These are phyloP conservation scores for Pseudophaeomoniella oleicola DNA, from an alignment of 2,329 filamentous ascomycete species.

Conservation along the genomic window DNA sequence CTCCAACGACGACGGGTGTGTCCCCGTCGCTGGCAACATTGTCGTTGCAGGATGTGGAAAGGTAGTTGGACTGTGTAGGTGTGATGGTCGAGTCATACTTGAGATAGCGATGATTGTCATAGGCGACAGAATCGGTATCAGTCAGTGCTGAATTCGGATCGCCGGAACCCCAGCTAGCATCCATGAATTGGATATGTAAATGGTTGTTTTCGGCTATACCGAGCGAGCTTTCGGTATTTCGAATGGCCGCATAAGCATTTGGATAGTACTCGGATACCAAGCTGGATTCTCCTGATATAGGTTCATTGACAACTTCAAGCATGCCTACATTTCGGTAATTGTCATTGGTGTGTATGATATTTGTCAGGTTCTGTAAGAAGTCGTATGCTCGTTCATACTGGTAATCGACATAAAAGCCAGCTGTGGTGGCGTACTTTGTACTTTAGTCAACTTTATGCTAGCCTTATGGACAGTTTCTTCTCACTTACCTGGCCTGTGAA, in stretches of 20 bases:
- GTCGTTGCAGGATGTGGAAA: constrained; percentile 1
- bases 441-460: too few species aligned
- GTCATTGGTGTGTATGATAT: constrained; percentile 32
- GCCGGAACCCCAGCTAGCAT: constrained; percentile 40
- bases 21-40: constrained; percentile 30
- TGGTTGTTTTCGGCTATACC: constrained; percentile 26
- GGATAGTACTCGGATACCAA: constrained; percentile 5
- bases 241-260: constrained; percentile 25
- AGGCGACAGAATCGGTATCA: constrained; percentile 31
- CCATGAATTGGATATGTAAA: constrained; percentile 42
- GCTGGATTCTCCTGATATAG: constrained; percentile 11
- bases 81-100: constrained; percentile 26
- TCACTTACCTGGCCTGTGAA: constrained; percentile 33
- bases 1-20: constrained; percentile 32
- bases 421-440: constrained; percentile 17
- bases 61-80: constrained; percentile 1
- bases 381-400: constrained; percentile 41
- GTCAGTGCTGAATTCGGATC: constrained; percentile 34
- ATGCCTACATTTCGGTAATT: constrained; percentile 43
- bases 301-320: constrained; percentile 46
- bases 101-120: constrained; percentile 45
- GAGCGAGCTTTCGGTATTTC: constrained; percentile 30
- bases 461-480: too few species aligned
- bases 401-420: constrained; percentile 42
- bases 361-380: constrained; percentile 43